Base-by-base conservation (phyloP, 2,329 filamentous ascomycete genomes). In the Ascochyta pisi region DNA sequence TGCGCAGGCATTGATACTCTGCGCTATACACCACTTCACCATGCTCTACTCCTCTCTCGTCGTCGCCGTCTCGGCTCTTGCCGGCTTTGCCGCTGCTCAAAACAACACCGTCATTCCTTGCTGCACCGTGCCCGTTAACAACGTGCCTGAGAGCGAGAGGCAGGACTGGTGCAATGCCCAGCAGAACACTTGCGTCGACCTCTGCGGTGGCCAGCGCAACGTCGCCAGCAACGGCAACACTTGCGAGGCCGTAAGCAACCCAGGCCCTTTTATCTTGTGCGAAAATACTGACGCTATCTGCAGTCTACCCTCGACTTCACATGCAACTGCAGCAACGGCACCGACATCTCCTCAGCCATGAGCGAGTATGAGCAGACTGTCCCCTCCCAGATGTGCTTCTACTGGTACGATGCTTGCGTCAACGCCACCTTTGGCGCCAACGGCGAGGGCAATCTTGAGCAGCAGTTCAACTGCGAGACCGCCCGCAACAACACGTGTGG, bases 311-410 rank as follows among this genome's bases (percentile, higher is more conserved):
- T 89, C 57, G 73, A 72, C 31, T 89, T 79, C 78, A 78, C 68
- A 54, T 89, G 87, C 76, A 76, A 77, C 46, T 89, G 87, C 79
- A 43, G 49, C 61, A 83, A 86, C 70, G 82, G 81, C 62, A 81
- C 79, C 38, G 81, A 86, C 67, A 79, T 87, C 64, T 50, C 38
- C 29, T 34, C 43, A 16, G 42, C 24, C 37, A 58, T 66, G 57
- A 71, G 77, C 57, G 76, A 79, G 64, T 89, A 87, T 76, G 64
- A 74, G 50, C 76, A 84, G 73, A 85, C 84, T 23, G 76, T 89
- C 44, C 85, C 86, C 38, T 85, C 79, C 74, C 86, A 79, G 73
- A 80, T 85, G 73, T 89, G 86, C 78, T 68, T 81, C 66, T 75
- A 75, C 60, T 83, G 80, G 75, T 84, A 74, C 67, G 63, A 58